Percentiles rank a stretch among this genome's conserved stretches.
These are phyloP conservation scores for Pichia sp. DNA, from an alignment of 1,139 yeast species.

Conservation along the genomic window DNA sequence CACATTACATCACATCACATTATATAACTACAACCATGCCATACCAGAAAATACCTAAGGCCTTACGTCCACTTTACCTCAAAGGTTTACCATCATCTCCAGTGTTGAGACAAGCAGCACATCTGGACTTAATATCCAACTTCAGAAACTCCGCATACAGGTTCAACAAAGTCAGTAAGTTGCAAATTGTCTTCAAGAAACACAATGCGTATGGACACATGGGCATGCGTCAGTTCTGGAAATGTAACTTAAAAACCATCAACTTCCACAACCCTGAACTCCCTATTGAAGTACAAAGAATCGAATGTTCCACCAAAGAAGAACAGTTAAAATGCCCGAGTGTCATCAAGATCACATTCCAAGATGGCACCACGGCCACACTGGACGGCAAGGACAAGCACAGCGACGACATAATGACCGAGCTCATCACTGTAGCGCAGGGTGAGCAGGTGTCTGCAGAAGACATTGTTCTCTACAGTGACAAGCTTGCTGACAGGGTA, in stretches of 20 bases:
- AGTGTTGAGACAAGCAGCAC: conserved; percentile 35
- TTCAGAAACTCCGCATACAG: conserved; percentile 40
- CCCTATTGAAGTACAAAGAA: conserved; percentile 54
- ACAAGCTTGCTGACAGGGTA: conserved; percentile 1
- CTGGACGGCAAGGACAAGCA: conserved; percentile 36
- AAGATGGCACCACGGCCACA: conserved; percentile 31
- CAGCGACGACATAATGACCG: conserved; percentile 34
- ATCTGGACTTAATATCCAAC: conserved; percentile 37
- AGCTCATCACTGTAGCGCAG: conserved; percentile 31
- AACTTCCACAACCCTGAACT: conserved; percentile 75
- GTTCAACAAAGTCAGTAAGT: conserved; percentile 33
- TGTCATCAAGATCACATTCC: conserved; percentile 27
- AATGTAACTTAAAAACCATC: conserved; percentile 62
- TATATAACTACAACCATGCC: conserved; percentile 19
- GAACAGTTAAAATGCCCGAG: conserved; percentile 42
- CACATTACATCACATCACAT: no score
- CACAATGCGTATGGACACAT: conserved; percentile 42
- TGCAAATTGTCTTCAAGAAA: conserved; percentile 41
- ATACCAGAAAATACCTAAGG: conserved; percentile 17
- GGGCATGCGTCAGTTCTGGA: conserved; percentile 63
- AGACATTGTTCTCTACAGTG: conserved; percentile 22
- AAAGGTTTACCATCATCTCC: conserved; percentile 27
- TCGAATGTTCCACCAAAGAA: conserved; percentile 40
- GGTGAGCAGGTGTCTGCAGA: conserved; percentile 31
- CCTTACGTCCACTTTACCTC: conserved; percentile 23